Conservation (phyloP, 495 filamentous ascomycete genomes). For the Halenospora varia region DNA sequence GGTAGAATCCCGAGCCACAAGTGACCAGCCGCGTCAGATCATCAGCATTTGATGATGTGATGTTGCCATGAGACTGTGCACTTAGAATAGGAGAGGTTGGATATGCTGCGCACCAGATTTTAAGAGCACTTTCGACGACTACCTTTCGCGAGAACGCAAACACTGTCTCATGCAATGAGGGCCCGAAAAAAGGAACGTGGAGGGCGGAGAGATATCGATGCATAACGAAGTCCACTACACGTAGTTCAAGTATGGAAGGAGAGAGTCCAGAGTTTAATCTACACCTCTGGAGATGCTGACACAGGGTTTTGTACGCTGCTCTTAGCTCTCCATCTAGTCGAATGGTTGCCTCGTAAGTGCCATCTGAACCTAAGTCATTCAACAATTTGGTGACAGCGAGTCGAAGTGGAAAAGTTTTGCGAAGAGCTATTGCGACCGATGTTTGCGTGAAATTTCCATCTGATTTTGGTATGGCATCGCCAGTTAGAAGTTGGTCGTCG, state of each 20-base stretch:
- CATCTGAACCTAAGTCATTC: constrained; percentile 36
- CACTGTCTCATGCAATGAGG: constrained; percentile 25
- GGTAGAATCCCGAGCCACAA: constrained; percentile 45
- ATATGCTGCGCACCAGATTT: constrained; percentile 41
- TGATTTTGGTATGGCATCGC: constrained; percentile 6
- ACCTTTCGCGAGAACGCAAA: constrained; percentile 38
- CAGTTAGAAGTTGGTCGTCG: constrained; percentile 35
- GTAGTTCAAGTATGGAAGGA: constrained; percentile 25
- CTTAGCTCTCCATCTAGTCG: constrained; percentile 33
- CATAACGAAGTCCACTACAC: constrained; percentile 33
- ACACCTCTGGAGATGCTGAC: constrained; percentile 34
- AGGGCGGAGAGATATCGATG: constrained; percentile 33
- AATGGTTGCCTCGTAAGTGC: constrained; percentile 36
- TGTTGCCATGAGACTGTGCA: constrained; percentile 12
- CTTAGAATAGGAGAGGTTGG: constrained; percentile 29
- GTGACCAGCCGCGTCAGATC: constrained; percentile 39
- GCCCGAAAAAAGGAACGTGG: constrained; percentile 36
- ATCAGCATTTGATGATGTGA: constrained; percentile 23
- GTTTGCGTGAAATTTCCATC: constrained; percentile 37
- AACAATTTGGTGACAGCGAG: constrained; percentile 42
- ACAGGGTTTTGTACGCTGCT: constrained; percentile 32
- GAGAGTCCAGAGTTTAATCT: constrained; percentile 19
- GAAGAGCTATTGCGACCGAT: constrained; percentile 41
- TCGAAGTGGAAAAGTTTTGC: constrained; percentile 40
- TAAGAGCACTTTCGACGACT: constrained; percentile 45